Base-by-base conservation (phyloP, 805 yeast species). In the Tetrapisispora pingtungensis region DNA sequence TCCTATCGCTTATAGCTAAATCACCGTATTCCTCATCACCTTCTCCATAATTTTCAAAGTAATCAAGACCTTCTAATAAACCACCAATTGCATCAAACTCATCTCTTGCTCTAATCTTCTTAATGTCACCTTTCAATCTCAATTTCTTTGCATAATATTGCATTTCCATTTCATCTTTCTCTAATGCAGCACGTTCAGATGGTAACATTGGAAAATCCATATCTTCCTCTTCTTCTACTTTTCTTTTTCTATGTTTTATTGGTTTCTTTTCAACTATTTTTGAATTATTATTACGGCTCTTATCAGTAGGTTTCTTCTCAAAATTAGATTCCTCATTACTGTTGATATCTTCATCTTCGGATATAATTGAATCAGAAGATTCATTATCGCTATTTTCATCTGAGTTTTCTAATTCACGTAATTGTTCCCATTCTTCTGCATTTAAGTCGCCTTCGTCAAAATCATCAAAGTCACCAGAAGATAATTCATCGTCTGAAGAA, bases 51-150 rank as follows among this genome's bases (percentile, higher is more conserved):
- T 61, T 55, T 40, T 68, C 72, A 45, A 68, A 56, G 52, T 58
- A 69, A 47, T 68, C 72, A 36, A 69, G 52, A 24, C 89, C 95
- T 43, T 85, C 95, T 4, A 88, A 66, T 19, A 88, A 59, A n/a
- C 88, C 94, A 38, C 84, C 95, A 40, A 88, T 69, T 2, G 81
- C 75, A 62, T 87, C 96, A 56, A 82, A 84, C 13, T 78, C 87
- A 33, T 73, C 80, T 3, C 57, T 57, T 3, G 68, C 68, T 36
- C 43, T 61, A 49, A 73, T 74, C 33, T 71, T 64, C 39, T 81
- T 67, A 14, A 69, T 70, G 44, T 71, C 72, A 0, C 78, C 75
- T 50, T 78, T 78, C 52, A 84, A 60, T 1, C 94, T 94, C 10
- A 89, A 68, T 55, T 84, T 81, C 49, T 81, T 82, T 3, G 96